phyloP scores from a whole-genome alignment of 2,329 filamentous ascomycete genomes.

The Alternaria brassicicola region DNA sequence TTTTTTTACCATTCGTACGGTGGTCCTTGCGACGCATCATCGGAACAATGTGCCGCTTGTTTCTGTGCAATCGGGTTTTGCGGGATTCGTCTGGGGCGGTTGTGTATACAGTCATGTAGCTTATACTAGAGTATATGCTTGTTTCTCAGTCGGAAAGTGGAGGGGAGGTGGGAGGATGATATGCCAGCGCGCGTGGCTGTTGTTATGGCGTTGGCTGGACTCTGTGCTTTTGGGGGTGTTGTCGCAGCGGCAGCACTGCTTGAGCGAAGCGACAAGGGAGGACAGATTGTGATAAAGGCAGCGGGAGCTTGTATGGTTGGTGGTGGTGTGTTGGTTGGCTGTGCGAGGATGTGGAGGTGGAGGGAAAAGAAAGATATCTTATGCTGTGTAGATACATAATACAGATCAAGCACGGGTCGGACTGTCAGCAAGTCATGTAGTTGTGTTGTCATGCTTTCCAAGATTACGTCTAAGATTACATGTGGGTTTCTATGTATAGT shows the following conservation, averaged over 20 bases:
- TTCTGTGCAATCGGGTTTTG: conserved; percentile 38
- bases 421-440: neutral
- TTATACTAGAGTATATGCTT: neutral
- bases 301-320: conserved; percentile 5
- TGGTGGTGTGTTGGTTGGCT: neutral
- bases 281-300: conserved; percentile 2
- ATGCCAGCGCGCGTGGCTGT: conserved; percentile 7
- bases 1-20: conserved; percentile 13
- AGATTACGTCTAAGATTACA: neutral
- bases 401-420: neutral
- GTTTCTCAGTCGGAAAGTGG: conserved; percentile 1
- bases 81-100: conserved; percentile 23
- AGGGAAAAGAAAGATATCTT: neutral
- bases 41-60: conserved; percentile 38
- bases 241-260: conserved; percentile 12
- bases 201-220: conserved; percentile 4
- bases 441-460: neutral
- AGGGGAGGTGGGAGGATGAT: neutral
- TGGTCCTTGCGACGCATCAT: conserved; percentile 30
- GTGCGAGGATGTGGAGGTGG: neutral
- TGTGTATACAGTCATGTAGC: conserved; percentile 14
- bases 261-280: conserved; percentile 6
- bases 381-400: neutral
- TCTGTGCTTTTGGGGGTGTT: conserved; percentile 13
- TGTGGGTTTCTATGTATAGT: neutral